phyloP scores from a whole-genome alignment of 176 grass and related monocot genomes.

The Oryza longistaminata region DNA sequence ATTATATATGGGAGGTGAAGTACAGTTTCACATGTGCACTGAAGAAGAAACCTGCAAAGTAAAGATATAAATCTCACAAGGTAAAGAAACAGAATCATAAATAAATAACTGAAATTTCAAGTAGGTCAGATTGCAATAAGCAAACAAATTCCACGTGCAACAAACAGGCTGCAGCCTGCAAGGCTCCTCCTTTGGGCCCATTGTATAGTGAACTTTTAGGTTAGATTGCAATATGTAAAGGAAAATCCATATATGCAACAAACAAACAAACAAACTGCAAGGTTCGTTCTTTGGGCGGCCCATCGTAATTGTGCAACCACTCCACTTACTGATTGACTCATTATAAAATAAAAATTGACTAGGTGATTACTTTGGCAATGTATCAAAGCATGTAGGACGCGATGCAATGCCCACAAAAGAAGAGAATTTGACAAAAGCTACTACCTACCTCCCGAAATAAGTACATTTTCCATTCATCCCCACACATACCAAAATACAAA shows the following conservation, averaged over 20 bases:
- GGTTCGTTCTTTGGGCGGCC: neutral
- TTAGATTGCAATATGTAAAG: neutral
- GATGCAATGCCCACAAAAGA: no score
- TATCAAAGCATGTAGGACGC: no score
- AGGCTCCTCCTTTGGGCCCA: neutral
- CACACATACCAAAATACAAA: no score
- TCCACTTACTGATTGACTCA: neutral
- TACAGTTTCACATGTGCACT: slow-evolving; percentile 9
- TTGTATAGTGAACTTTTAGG: neutral
- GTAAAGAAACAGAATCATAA: neutral
- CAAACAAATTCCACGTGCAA: neutral
- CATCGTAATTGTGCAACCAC: neutral
- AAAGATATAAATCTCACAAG: neutral
- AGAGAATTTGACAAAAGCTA: no score
- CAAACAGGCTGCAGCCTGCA: neutral
- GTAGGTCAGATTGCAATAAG: neutral
- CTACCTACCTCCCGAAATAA: no score
- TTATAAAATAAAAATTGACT: neutral
- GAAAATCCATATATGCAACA: neutral
- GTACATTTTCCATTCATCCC: no score
- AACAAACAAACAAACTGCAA: neutral
- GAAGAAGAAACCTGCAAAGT: slow-evolving; percentile 27
- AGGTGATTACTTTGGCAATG: no score
- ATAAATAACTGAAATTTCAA: neutral
- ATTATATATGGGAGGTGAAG: neutral